Percentiles rank a stretch among this genome's conserved stretches.
Conservation (phyloP, 164 flowering plant genomes). For the Litsea cubeba region DNA sequence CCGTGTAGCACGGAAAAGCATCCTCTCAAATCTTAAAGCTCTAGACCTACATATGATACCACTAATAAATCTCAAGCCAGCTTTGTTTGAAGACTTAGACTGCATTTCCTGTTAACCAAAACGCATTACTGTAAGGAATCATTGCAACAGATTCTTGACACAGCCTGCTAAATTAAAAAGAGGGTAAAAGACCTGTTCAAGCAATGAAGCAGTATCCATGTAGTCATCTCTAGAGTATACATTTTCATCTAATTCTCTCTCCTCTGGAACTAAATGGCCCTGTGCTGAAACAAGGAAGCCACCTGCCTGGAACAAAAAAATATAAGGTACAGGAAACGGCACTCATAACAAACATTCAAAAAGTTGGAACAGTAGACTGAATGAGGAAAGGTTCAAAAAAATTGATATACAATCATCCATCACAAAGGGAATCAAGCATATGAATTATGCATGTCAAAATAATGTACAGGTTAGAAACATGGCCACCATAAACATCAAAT, state of each 20-base stretch:
- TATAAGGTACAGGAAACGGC: too few relatives aligned
- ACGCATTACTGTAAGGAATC: constrained; percentile 7
- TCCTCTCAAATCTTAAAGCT: constrained; percentile 83
- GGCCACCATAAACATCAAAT: too few relatives aligned
- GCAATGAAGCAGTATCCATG: constrained; percentile 60
- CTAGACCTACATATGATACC: constrained; percentile 83
- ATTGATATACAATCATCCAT: too few relatives aligned
- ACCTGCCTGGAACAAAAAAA: constrained; percentile 64
- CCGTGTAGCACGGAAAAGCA: constrained; percentile 95
- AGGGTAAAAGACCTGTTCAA: constrained; percentile 58
- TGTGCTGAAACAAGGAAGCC: constrained; percentile 79
- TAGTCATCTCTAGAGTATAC: constrained; percentile 46
- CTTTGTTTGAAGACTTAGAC: constrained; percentile 56
- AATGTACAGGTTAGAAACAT: too few relatives aligned
- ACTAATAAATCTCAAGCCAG: constrained; percentile 88
- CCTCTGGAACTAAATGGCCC: constrained; percentile 52
- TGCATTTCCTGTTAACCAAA: constrained; percentile 59
- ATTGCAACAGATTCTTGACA: background rate
- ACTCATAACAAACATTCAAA: too few relatives aligned
- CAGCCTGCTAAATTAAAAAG: background rate
- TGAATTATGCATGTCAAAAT: too few relatives aligned
- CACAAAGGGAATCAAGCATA: too few relatives aligned
- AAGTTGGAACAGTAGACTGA: too few relatives aligned
- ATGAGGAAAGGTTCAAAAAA: too few relatives aligned
- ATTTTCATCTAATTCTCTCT: constrained; percentile 74